Evolutionary conservation across 768 basidiomycete species (phyloP).

Genomic region (Gloeostereum incarnatum): DNA sequence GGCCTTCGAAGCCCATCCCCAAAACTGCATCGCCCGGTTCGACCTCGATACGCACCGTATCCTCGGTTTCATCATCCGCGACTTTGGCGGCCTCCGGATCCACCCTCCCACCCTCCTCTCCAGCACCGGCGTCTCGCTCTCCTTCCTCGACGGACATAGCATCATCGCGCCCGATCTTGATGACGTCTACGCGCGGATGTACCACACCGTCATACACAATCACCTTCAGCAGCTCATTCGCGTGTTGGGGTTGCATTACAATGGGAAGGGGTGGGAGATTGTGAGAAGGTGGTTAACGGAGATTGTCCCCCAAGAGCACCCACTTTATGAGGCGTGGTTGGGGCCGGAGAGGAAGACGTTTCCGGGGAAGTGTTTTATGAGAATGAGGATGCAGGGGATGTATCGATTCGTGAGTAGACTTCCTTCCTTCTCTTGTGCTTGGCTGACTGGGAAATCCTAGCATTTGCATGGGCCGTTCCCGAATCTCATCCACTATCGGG

Average conservation of each 20-base stretch:
- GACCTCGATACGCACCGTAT: slow-evolving; percentile 36
- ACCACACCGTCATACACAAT: slow-evolving; percentile 50
- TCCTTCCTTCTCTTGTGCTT: slow-evolving; percentile 1
- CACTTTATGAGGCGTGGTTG: slow-evolving; percentile 41
- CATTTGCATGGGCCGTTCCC: slow-evolving; percentile 46
- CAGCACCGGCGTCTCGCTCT: slow-evolving; percentile 40
- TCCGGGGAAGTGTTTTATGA: slow-evolving; percentile 46
- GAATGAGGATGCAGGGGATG: slow-evolving; percentile 49
- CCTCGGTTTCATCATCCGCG: slow-evolving; percentile 46
- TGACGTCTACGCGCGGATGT: slow-evolving; percentile 48
- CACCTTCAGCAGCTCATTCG: slow-evolving; percentile 52
- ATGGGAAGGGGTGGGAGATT: slow-evolving; percentile 42
- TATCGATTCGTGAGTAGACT: slow-evolving; percentile 38
- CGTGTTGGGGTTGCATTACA: slow-evolving; percentile 47
- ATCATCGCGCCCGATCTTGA: slow-evolving; percentile 41
- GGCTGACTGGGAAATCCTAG: slow-evolving; percentile 17
- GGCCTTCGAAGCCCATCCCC: slow-evolving; percentile 51
- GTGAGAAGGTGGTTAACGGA: slow-evolving; percentile 34
- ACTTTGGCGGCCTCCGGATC: slow-evolving; percentile 48
- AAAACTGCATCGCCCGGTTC: slow-evolving; percentile 50
- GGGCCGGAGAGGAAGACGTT: slow-evolving; percentile 35
- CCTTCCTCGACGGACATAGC: slow-evolving; percentile 37
- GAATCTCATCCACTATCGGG: slow-evolving; percentile 43
- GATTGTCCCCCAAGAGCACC: slow-evolving; percentile 35
- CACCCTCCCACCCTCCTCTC: slow-evolving; percentile 39